Base-by-base conservation (phyloP, 2,329 filamentous ascomycete genomes). In the Trichoderma sp. region DNA sequence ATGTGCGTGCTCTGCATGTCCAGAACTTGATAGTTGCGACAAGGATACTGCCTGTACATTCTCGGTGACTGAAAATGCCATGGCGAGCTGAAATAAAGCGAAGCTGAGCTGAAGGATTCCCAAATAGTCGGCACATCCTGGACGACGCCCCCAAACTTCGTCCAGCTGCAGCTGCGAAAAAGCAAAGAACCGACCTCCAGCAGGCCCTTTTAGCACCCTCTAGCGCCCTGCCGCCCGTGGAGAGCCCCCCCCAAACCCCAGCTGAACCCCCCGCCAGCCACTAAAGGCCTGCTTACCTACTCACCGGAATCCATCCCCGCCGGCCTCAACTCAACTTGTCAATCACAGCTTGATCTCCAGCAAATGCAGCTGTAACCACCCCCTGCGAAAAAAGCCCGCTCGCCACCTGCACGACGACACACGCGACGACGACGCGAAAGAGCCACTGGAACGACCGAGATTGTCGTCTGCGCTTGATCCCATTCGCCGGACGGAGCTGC, bases 201-300 rank as follows among this genome's bases (percentile, higher is more conserved):
- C 63, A 46, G 26, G 32, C 51, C 55, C 16, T 32, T 43, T 54
- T 65, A 65, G 61, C 51, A 54, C 37, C 24, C 52, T 16, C 34
- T 51, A 43, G 39, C 39, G 39, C 39, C 14, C 37, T 18, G 37
- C 37, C 37, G 37, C 37, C 37, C 14, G 16, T 39, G 37, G 37
- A 39, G 37, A 39, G 37, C 26, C 26, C 26, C 26, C 26, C 26
- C 26, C 26, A 51, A 13, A 51, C 49, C 13, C 49, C 34, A 24
- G 32, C 49, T 21, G 24, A 8, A 10, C 2, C 58, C 46, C 37
- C n/a, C 18, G 37, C 16, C 64, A 51, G 64, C 37, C 64, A 43
- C 54, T 39, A 52, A 30, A 59, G 5, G 32, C 11, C 11, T 34
- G 65, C 65, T 67, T 67, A 67, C 65, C 65, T 67, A 67, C 65